Conservation (phyloP, 2,329 filamentous ascomycete genomes). For the Coniochaeta ligniaria region DNA sequence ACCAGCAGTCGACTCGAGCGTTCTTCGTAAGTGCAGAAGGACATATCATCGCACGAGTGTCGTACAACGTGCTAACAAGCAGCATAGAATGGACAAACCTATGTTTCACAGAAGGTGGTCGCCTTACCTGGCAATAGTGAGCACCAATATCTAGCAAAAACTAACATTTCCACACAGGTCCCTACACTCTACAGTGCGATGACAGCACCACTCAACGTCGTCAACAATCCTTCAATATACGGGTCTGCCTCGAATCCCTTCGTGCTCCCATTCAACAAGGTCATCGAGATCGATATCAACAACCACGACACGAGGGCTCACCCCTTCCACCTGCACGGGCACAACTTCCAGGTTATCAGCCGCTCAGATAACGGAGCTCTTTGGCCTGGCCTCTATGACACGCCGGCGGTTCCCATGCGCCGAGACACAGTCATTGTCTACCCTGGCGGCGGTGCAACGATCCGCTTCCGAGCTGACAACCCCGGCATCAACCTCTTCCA, state of each 20-base stretch:
- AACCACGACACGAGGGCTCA: constrained; percentile 51
- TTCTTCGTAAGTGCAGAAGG: too few species aligned
- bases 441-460: constrained; percentile 30
- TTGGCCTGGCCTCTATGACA: not conserved
- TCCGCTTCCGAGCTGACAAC: constrained; percentile 37
- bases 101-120: constrained; percentile 43
- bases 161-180: constrained; percentile 26
- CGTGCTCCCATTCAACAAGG: constrained; percentile 44
- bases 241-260: constrained; percentile 42
- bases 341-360: constrained; percentile 45
- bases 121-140: too few species aligned
- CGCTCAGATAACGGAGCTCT: constrained; percentile 3
- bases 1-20: too few species aligned
- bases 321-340: constrained; percentile 60
- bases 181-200: constrained; percentile 63
- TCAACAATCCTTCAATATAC: constrained; percentile 41
- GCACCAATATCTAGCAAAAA: too few species aligned
- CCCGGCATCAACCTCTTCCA: constrained; percentile 39
- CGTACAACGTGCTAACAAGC: too few species aligned
- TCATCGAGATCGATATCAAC: constrained; percentile 52
- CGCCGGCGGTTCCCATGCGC: constrained; percentile 33
- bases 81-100: constrained; percentile 31
- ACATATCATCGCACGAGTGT: not conserved
- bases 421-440: constrained; percentile 40
- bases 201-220: constrained; percentile 34